These are phyloP conservation scores for Albophoma yamanashiensis DNA, from an alignment of 2,329 filamentous ascomycete species.

Conservation along the genomic window DNA sequence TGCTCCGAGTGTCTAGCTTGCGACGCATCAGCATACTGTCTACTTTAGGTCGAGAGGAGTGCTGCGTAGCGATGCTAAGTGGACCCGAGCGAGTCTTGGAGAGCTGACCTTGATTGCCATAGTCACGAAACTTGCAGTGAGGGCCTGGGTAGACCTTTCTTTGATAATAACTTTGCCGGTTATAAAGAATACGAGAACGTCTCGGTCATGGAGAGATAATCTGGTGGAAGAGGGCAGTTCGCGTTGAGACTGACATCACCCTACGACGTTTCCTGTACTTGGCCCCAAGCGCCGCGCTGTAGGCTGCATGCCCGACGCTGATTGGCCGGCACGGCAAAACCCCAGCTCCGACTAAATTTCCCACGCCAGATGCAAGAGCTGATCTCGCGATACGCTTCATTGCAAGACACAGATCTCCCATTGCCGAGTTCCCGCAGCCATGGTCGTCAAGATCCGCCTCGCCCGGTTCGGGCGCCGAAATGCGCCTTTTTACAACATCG, in stretches of 20 bases:
- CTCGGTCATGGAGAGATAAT: not conserved
- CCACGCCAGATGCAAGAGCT: not conserved
- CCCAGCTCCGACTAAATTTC: conserved; percentile 17
- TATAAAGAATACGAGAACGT: not conserved
- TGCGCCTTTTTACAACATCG: conserved; percentile 93
- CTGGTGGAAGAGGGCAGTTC: not conserved
- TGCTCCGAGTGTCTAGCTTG: conserved; percentile 64
- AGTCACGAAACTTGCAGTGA: not conserved
- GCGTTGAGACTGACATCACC: not conserved
- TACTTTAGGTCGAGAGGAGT: not conserved
- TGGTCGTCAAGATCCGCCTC: conserved; percentile 92
- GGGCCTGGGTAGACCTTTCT: not conserved
- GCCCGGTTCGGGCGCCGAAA: conserved; percentile 87
- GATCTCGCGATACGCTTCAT: not conserved
- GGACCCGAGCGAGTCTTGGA: not conserved
- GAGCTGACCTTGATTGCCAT: conserved; percentile 22
- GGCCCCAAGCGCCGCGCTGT: not conserved
- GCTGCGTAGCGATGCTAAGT: not conserved
- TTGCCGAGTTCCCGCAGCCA: conserved; percentile 23
- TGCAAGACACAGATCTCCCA: not conserved
- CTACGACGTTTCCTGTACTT: not conserved
- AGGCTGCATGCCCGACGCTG: not conserved
- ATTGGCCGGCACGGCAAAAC: conserved; percentile 25
- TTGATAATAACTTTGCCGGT: no score
- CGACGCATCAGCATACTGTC: not conserved